Percentiles rank a stretch among this genome's conserved stretches.
Evolutionary conservation across 768 basidiomycete genomes (phyloP).

Genomic region (Podaxis rugospora): DNA sequence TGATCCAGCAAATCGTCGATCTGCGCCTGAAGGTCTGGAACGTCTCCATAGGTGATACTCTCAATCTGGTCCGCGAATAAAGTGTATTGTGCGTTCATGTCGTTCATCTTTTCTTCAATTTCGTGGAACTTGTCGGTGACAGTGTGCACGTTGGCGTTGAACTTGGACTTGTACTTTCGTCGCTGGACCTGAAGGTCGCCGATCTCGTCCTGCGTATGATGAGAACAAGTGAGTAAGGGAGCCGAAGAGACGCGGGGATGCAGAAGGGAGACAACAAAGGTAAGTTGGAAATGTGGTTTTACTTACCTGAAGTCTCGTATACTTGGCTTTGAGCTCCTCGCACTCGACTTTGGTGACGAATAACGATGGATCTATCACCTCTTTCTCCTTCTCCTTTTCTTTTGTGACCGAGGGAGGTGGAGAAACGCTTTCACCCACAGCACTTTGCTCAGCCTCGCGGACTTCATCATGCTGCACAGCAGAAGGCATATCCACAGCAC

Average conservation of each 20-base stretch:
- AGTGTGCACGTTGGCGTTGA: slow-evolving; percentile 34
- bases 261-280: neutral
- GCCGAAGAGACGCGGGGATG: neutral
- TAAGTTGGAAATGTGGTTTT: neutral
- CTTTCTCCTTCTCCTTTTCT: slow-evolving; percentile 9
- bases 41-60: slow-evolving; percentile 23
- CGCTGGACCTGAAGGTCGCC: slow-evolving; percentile 33
- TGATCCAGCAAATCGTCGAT: slow-evolving; percentile 32
- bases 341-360: slow-evolving; percentile 2
- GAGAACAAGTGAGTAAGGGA: neutral
- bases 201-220: slow-evolving; percentile 27
- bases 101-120: slow-evolving; percentile 35
- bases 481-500: neutral
- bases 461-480: neutral
- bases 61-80: slow-evolving; percentile 29
- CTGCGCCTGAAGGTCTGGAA: slow-evolving; percentile 30
- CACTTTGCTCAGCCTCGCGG: neutral
- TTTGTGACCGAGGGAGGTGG: neutral
- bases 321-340: slow-evolving; percentile 11
- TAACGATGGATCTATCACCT: slow-evolving; percentile 12
- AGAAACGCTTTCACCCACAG: neutral
- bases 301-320: slow-evolving; percentile 18
- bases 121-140: slow-evolving; percentile 35
- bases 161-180: slow-evolving; percentile 36
- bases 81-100: slow-evolving; percentile 31